A percentile compares a stretch with the other conserved stretches of the same genome.
Evolutionary conservation across 805 yeast genomes (phyloP).

Genomic region (Brettanomyces naardenensis): DNA sequence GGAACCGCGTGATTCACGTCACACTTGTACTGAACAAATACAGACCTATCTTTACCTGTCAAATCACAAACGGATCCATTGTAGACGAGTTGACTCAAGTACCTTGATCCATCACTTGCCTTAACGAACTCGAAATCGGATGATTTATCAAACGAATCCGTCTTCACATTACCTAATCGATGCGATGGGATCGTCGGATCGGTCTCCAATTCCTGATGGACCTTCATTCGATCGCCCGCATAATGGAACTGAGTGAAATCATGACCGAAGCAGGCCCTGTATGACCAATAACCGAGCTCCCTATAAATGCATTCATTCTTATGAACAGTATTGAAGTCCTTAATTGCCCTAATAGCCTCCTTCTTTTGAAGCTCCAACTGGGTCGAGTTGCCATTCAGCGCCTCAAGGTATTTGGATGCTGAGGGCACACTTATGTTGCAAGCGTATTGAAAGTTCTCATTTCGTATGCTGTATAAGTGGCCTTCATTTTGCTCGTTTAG

Average conservation of each 20-base stretch:
- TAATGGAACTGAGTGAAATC: conserved; percentile 11
- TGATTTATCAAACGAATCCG: conserved; percentile 9
- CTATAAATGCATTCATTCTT: conserved; percentile 2
- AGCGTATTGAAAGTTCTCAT: conserved; percentile 3
- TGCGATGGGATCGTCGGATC: conserved; percentile 10
- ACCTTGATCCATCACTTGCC: conserved; percentile 18
- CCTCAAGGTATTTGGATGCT: not conserved
- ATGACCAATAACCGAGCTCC: conserved; percentile 14
- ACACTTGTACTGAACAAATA: conserved; percentile 23
- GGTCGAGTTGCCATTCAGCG: not conserved
- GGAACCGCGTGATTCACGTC: conserved; percentile 12
- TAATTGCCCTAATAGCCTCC: conserved; percentile 14
- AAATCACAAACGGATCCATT: conserved; percentile 28
- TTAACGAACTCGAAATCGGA: conserved; percentile 20
- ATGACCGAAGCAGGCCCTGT: conserved; percentile 7
- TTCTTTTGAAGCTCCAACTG: conserved; percentile 10
- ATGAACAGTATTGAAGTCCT: conserved; percentile 6
- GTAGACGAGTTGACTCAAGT: conserved; percentile 20
- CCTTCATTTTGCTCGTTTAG: not conserved
- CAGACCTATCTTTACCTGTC: conserved; percentile 22
- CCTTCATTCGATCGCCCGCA: conserved; percentile 1
- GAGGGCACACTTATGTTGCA: conserved; percentile 7
- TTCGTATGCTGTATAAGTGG: not conserved
- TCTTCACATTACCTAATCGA: conserved; percentile 12
- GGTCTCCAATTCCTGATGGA: conserved; percentile 1